A percentile compares a stretch with the other conserved stretches of the same genome.
These are phyloP conservation scores for Russula dissimulans DNA, from an alignment of 768 basidiomycete genomes.

Conservation along the genomic window DNA sequence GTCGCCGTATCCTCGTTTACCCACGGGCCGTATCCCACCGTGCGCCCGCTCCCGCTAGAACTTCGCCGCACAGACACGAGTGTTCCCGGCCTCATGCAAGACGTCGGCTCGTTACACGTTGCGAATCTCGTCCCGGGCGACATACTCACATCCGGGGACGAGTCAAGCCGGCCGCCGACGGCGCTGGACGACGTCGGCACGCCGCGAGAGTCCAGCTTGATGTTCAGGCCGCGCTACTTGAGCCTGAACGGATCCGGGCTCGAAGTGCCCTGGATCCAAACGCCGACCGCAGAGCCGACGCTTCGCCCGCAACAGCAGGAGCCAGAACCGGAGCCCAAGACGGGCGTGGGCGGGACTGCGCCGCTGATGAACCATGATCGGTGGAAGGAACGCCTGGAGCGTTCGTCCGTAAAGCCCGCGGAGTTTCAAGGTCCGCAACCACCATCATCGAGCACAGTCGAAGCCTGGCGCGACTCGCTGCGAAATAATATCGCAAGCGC, in stretches of 20 bases:
- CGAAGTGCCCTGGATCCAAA: conserved; percentile 26
- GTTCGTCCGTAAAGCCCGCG: background rate
- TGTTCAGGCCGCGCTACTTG: conserved; percentile 27
- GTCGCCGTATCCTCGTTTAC: background rate
- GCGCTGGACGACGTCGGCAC: conserved; percentile 21
- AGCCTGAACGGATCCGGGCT: conserved; percentile 27
- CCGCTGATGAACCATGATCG: background rate
- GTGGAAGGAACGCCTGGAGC: conserved; percentile 16
- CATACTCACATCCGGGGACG: conserved; percentile 26
- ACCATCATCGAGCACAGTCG: background rate
- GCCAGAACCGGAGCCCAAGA: background rate
- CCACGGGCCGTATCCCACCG: conserved; percentile 10
- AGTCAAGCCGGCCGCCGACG: conserved; percentile 23
- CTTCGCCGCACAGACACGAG: conserved; percentile 21
- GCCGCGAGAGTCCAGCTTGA: conserved; percentile 8
- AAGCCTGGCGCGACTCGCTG: conserved; percentile 17
- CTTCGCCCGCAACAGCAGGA: background rate
- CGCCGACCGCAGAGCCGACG: background rate
- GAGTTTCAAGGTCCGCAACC: background rate
- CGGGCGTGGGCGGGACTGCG: background rate
- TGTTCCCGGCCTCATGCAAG: conserved; percentile 26
- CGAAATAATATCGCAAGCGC: conserved; percentile 13
- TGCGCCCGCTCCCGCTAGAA: conserved; percentile 21
- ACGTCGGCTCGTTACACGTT: conserved; percentile 38
- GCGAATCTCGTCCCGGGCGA: conserved; percentile 43